Conservation (phyloP, 805 yeast species). For the Saturnispora zaruensis region DNA sequence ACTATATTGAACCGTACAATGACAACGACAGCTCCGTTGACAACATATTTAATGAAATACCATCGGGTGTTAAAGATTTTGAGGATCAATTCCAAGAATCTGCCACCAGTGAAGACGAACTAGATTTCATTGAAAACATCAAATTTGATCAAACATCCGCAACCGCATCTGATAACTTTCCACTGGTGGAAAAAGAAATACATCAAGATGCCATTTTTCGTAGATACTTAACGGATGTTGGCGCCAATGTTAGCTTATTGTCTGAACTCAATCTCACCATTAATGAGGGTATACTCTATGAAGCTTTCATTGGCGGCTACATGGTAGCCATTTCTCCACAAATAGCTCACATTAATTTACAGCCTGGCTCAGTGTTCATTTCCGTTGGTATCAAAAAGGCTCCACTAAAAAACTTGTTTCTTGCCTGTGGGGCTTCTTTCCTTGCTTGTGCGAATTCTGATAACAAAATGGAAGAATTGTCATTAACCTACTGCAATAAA, state of each 20-base stretch:
- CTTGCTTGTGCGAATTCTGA: conserved; percentile 22
- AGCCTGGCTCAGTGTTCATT: conserved; percentile 34
- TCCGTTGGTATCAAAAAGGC: conserved; percentile 28
- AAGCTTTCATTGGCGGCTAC: conserved; percentile 34
- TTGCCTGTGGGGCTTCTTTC: conserved; percentile 36
- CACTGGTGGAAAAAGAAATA: conserved; percentile 8
- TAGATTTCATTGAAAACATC: neutral
- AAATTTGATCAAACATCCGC: neutral
- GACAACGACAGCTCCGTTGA: neutral
- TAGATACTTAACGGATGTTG: conserved; percentile 14
- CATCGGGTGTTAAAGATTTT: neutral
- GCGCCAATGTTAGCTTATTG: conserved; percentile 14
- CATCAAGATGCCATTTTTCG: conserved; percentile 21
- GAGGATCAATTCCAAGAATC: neutral
- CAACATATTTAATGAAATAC: neutral
- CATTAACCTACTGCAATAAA: conserved; percentile 18
- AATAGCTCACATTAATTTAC: conserved; percentile 32
- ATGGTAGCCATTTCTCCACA: conserved; percentile 36
- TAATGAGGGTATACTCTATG: conserved; percentile 20
- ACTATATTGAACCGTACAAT: neutral
- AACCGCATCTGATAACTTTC: neutral
- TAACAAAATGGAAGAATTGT: conserved; percentile 18
- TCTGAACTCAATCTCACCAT: conserved; percentile 14
- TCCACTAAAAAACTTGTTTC: conserved; percentile 28
- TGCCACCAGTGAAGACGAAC: neutral